Base-by-base conservation (phyloP, 495 filamentous ascomycete species). In the Lepraria neglecta region DNA sequence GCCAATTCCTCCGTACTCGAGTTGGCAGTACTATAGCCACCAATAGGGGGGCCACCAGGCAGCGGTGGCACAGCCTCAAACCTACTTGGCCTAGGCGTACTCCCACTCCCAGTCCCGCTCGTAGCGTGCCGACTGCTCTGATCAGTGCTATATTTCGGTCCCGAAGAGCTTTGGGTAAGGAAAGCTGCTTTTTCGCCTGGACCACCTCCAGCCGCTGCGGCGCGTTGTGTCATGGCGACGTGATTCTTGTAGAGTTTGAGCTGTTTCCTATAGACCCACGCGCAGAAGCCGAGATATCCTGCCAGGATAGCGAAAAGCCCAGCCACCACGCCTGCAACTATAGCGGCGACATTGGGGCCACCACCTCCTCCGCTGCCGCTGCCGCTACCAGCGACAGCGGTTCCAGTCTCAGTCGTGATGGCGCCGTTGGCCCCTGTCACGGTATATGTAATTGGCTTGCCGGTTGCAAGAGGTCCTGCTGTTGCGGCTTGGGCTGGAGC, bases 231-330 rank as follows among this genome's bases (percentile, higher is more conserved):
- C 66, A 85, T 79, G 15, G 79, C 78, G 33, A 87, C 78, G 68
- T 89, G 83, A 33, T 76, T 73, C 65, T 82, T 82, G 73, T 86
- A 88, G 6, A 85, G 76, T 1, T 67, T 61, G 12, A 88, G 76
- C 64, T 85, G 86, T 28, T 80, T 78, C 35, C 84, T 78, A 73
- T 87, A 89, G 6, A 89, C 71, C 78, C 82, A 88, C 24, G 83
- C 79, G 70, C 87, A 87, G 75, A 88, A 89, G 15, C 84, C 85
- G 24, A 91, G 76, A 66, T 89, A 85, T 10, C 72, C 71, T 3
- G 83, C 80, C 5, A 83, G 68, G 17, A 88, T 62, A 44, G 80
- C 78, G 14, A 84, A 74, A 15, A 83, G 65, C 31, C 82, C 87
- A 4, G 84, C 87, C 57, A 89, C 69, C 35, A 83, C 77, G 27